Conservation (phyloP, 805 yeast genomes). For the Dipodascus geniculatus region DNA sequence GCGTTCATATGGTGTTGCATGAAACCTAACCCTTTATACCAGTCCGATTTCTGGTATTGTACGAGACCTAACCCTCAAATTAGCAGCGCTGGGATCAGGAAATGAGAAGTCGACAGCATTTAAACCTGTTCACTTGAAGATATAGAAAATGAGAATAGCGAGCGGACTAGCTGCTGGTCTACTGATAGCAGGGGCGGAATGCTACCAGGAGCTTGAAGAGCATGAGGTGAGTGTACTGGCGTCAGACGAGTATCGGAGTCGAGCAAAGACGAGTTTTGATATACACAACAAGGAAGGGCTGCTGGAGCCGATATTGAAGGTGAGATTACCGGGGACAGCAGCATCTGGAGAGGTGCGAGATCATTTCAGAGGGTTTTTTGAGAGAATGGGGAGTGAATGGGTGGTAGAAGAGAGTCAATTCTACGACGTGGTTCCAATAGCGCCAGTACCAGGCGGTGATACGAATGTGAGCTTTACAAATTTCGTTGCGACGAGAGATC, state of each 20-base stretch:
- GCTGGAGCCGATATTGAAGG: constrained; percentile 23
- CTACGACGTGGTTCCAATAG: constrained; percentile 29
- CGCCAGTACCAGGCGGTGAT: constrained; percentile 9
- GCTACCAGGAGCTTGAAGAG: neutral
- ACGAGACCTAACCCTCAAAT: no score
- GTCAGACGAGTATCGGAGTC: neutral
- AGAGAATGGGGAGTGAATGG: constrained; percentile 20
- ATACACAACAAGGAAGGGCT: constrained; percentile 9
- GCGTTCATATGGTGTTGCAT: neutral
- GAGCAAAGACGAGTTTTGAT: neutral
- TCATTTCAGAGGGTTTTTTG: constrained; percentile 29
- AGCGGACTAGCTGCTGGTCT: no score
- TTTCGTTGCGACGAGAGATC: constrained; percentile 21
- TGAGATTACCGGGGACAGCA: constrained; percentile 33
- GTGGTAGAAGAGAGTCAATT: constrained; percentile 21
- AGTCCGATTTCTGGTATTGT: neutral
- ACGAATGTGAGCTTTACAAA: constrained; percentile 21
- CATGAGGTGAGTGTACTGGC: neutral
- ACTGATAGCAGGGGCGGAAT: neutral
- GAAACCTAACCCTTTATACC: neutral
- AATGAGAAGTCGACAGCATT: no score
- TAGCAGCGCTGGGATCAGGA: neutral
- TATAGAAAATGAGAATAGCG: no score
- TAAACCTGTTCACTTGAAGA: no score
- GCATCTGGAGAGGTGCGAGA: constrained; percentile 29